Base-by-base conservation (phyloP, 2,329 filamentous ascomycete species). In the Fusarium camptoceras region DNA sequence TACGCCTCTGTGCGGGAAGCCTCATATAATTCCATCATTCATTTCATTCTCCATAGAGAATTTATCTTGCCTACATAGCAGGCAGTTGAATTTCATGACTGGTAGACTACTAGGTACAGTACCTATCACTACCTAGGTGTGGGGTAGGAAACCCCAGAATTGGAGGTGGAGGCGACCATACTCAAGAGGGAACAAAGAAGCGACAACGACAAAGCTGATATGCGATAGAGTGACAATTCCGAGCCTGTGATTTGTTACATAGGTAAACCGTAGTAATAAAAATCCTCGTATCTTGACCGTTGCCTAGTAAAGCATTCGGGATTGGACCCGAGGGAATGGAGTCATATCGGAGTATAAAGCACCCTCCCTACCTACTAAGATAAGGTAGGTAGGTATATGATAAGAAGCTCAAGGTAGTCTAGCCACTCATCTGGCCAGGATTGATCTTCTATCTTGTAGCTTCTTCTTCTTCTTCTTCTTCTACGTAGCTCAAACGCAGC, bases 341-440 rank as follows among this genome's bases (percentile, higher is more conserved):
- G 59, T 46, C 55, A 48, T 62, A 50, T 60, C 57, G 25, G 58
- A 63, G 50, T 56, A 37, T 18, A 11, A 37, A 37, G 34, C 34
- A 67, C 46, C 39, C 27, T 24, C 44, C 46, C 64, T 44, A 28
- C 53, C 14, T 31, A 31, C 30, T 14, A 8, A 31, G 30, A 14
- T 31, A 31, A 27, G 25, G 9, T 27, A 27, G 31, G 18, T 18
- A 34, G 16, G 16, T 18, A n/a, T n/a, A 44, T 65, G 67, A 74
- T 74, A 74, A 73, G 72, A 67, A 57, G 41, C 43, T 58, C 34
- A 49, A 37, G 34, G 34, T 37, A 37, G 53, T 41, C 51, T 34
- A 51, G 46, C 39, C 27, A 42, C 42, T 49, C 37, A 20, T 68
- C 25, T 27, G 20, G 24, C 34, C 34, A 16, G 18, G 8, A 41